Conservation (phyloP, 768 basidiomycete species). For the Tulasnella calospora region DNA sequence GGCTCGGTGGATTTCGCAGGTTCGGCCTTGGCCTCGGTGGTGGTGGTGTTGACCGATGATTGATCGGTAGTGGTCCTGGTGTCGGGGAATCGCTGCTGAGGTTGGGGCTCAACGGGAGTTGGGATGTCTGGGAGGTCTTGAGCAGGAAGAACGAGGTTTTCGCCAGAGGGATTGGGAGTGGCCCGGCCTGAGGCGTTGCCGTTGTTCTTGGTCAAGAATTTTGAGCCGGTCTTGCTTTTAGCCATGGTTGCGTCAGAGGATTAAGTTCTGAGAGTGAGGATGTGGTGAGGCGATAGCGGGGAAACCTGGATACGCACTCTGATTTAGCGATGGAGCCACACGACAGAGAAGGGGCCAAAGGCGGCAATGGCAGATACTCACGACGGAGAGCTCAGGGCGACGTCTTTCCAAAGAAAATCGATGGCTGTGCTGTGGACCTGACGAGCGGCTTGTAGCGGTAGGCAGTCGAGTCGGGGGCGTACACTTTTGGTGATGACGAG, state of each 20-base stretch:
- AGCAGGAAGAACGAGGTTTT: background rate
- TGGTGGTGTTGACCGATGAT: background rate
- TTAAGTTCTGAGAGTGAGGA: background rate
- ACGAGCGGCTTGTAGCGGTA: background rate
- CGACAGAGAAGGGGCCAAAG: background rate
- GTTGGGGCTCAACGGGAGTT: background rate
- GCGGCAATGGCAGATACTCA: background rate
- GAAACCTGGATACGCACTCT: background rate
- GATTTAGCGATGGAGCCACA: background rate
- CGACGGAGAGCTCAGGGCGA: background rate
- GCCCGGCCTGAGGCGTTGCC: background rate
- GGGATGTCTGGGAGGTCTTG: background rate
- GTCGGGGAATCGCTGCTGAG: background rate
- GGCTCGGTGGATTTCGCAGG: background rate
- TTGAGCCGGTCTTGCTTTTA: background rate
- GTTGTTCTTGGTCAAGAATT: background rate
- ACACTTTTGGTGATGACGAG: background rate
- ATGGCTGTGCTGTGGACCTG: background rate
- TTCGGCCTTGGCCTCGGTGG: background rate
- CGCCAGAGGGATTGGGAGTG: background rate
- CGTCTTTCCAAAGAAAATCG: background rate
- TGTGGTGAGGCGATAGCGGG: conserved; percentile 2
- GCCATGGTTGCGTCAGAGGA: background rate
- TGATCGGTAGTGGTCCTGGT: background rate
- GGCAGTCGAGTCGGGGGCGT: background rate